These are phyloP conservation scores for Mucor circinelloides DNA, from an alignment of 371 early-diverging fungal species.

Conservation along the genomic window DNA sequence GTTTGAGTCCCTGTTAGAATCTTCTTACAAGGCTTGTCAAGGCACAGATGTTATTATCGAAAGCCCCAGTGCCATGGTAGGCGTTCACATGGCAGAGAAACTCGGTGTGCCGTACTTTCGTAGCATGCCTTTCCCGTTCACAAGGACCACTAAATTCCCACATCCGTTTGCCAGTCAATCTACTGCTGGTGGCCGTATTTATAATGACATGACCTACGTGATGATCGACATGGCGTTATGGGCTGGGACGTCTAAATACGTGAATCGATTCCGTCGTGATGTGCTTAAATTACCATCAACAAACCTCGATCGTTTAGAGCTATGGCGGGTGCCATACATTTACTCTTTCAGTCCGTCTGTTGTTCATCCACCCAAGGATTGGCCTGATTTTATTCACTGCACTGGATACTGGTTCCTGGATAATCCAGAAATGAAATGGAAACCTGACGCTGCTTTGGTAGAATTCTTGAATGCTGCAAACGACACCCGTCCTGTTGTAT, in stretches of 20 bases:
- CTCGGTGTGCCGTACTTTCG: constrained; percentile 72
- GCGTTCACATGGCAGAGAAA: constrained; percentile 78
- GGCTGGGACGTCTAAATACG: constrained; percentile 62
- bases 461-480: constrained; percentile 55
- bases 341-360: constrained; percentile 77
- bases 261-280: constrained; percentile 70
- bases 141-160: constrained; percentile 74
- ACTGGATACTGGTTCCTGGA: constrained; percentile 86
- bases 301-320: constrained; percentile 53
- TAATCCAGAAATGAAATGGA: constrained; percentile 61
- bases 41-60: constrained; percentile 77
- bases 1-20: constrained; percentile 69
- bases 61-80: constrained; percentile 76
- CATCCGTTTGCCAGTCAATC: constrained; percentile 77
- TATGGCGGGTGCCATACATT: constrained; percentile 67
- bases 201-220: constrained; percentile 79
- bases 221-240: constrained; percentile 79
- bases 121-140: constrained; percentile 83
- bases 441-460: constrained; percentile 55
- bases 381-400: constrained; percentile 77
- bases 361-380: constrained; percentile 73
- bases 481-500: constrained; percentile 63
- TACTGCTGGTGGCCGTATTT: constrained; percentile 62
- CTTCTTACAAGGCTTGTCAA: constrained; percentile 73
- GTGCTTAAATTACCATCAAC: constrained; percentile 56